These are phyloP conservation scores for Neophaeococcomyces aloes DNA, from an alignment of 2,329 filamentous ascomycete species.

Conservation along the genomic window DNA sequence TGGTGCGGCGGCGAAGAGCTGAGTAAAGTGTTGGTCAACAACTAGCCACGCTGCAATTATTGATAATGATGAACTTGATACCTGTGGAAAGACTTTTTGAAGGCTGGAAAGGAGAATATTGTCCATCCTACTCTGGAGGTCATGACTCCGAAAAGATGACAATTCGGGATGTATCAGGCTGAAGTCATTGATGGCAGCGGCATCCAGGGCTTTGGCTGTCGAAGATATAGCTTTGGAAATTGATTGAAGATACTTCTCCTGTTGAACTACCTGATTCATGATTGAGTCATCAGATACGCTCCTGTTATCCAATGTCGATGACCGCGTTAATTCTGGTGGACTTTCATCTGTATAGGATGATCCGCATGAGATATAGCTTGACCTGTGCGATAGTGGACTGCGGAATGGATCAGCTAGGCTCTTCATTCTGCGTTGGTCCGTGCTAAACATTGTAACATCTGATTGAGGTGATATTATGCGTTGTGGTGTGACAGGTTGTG, in stretches of 20 bases:
- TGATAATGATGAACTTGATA: constrained; percentile 8
- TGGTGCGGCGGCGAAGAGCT: neutral
- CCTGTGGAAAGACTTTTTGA: constrained; percentile 13
- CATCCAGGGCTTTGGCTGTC: constrained; percentile 14
- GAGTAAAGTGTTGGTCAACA: constrained; percentile 14
- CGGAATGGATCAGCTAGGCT: constrained; percentile 12
- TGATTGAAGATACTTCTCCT: constrained; percentile 7
- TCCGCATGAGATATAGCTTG: neutral
- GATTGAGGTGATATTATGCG: constrained; percentile 6
- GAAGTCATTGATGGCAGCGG: constrained; percentile 11
- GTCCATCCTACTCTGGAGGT: constrained; percentile 7
- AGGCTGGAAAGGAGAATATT: constrained; percentile 11
- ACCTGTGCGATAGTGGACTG: constrained; percentile 1
- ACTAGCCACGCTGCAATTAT: constrained; percentile 18
- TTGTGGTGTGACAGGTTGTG: constrained; percentile 5
- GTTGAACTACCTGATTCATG: constrained; percentile 7
- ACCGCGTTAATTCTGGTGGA: neutral
- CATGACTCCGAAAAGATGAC: neutral
- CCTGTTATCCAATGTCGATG: constrained; percentile 4
- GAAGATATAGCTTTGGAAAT: constrained; percentile 10
- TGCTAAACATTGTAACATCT: constrained; percentile 8
- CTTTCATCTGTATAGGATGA: neutral
- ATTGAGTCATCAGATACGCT: constrained; percentile 7
- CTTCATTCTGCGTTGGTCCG: neutral
- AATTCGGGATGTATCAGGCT: constrained; percentile 12